Percentiles rank a stretch among this genome's conserved stretches.
Evolutionary conservation across 495 filamentous ascomycete genomes (phyloP).

Genomic region (Amorphotheca resinae): DNA sequence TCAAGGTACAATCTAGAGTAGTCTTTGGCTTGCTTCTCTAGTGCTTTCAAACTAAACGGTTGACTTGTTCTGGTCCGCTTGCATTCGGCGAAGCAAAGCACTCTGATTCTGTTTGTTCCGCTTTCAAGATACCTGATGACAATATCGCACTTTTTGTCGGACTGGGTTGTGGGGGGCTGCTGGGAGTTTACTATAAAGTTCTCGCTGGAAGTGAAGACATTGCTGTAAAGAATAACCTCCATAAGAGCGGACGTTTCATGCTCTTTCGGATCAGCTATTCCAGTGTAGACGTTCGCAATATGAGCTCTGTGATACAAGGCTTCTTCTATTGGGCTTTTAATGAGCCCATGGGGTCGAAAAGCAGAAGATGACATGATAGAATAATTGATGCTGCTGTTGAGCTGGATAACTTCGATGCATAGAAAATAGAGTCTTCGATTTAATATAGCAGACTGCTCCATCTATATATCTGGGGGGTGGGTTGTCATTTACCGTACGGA

Average conservation of each 20-base stretch:
- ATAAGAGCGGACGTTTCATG: constrained; percentile 1
- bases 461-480: not conserved
- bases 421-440: not conserved
- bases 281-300: constrained; percentile 1
- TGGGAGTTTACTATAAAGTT: constrained; percentile 1
- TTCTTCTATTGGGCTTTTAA: not conserved
- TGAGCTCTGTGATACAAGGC: constrained; percentile 1
- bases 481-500: not conserved
- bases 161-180: not conserved
- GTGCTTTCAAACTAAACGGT: not conserved
- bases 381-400: too few relatives aligned
- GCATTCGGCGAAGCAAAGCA: not conserved
- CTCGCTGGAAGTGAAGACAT: not conserved
- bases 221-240: not conserved
- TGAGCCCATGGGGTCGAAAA: constrained; percentile 3
- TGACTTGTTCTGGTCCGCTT: not conserved
- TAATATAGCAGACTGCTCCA: not conserved
- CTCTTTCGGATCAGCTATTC: constrained; percentile 1
- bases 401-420: too few relatives aligned
- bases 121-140: not conserved
- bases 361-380: too few relatives aligned
- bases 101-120: not conserved
- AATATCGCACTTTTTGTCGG: not conserved
- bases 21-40: constrained; percentile 1
- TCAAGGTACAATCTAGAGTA: constrained; percentile 2